Evolutionary conservation across 306 rosid species (phyloP), one percentile per base, ranked within the genome.

Genomic region (Medicago lupulina): DNA sequence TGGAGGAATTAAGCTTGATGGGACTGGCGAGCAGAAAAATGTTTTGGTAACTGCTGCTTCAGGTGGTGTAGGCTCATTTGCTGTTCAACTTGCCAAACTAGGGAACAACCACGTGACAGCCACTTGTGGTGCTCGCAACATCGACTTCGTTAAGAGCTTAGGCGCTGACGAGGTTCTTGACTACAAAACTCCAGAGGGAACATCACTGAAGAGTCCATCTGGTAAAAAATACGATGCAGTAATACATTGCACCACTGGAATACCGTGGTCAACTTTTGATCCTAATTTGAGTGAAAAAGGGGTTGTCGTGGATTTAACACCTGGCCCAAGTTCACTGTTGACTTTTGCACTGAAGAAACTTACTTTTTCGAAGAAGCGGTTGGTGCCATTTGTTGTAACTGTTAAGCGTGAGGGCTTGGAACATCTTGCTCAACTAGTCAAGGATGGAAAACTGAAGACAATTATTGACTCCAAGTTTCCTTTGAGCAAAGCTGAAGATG

Each of bases 121-220:
- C 50, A 91, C 93, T 36, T 89, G 94, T 23, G 97, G 91, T 0
- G 88, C 91, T 10, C 88, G 92, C 17, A 85, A 91, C 81, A 21
- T 88, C 11, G 88, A 85, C 39, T 51, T 92, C 12, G 93, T 89
- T 54, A 84, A 80, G 86, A 74, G 84, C 82, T 68, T 86, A 67
- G 91, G 96, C 1, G 97, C 93, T 16, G 93, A 92, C 69, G 96
- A 88, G 88, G 88, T 92, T 77, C 84, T 92, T 43, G 96, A 92
- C 85, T 87, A 86, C 78, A 87, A 46, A 60, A 83, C 90, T 18
- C 89, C 90, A 15, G 89, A 86, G 16, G 91, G 92, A 62, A 86
- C 70, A 40, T 79, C 91, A 19, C 76, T 89, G 8, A 86, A 41
- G 80, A 87, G 97, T 76, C 89, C 91, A 9, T 91, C 91, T 1